phyloP scores from a whole-genome alignment of 2,329 filamentous ascomycete species.

The Chaetomium strumarium region DNA sequence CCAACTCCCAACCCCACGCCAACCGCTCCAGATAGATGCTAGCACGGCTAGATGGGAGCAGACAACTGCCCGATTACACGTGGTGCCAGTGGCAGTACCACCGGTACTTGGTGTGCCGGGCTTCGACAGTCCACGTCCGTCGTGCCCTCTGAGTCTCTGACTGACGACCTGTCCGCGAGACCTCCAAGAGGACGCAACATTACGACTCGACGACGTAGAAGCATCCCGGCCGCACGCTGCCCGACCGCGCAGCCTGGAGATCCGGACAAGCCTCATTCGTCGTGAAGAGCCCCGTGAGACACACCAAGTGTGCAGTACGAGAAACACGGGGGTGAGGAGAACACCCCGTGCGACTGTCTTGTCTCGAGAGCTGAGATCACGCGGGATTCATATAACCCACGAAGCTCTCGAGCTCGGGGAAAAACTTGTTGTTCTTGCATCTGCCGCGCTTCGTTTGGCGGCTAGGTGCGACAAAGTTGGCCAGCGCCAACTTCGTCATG shows the following conservation, averaged over 20 bases:
- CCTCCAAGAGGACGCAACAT: slow-evolving; percentile 6
- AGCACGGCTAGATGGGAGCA: slow-evolving; percentile 4
- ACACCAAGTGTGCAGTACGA: slow-evolving; percentile 6
- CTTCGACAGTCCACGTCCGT: slow-evolving; percentile 16
- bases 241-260: slow-evolving; percentile 9
- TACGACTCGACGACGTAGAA: background rate
- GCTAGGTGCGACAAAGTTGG: slow-evolving; percentile 6
- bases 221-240: slow-evolving; percentile 7
- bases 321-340: slow-evolving; percentile 1
- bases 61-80: slow-evolving; percentile 27
- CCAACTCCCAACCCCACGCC: slow-evolving; percentile 20
- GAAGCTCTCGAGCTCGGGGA: background rate
- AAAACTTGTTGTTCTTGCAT: background rate
- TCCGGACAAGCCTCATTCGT: slow-evolving; percentile 7
- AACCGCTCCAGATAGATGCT: background rate
- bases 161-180: background rate
- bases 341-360: slow-evolving; percentile 2
- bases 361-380: background rate
- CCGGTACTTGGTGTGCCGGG: slow-evolving; percentile 13
- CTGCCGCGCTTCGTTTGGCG: slow-evolving; percentile 1
- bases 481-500: slow-evolving; percentile 11
- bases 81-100: slow-evolving; percentile 26
- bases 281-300: background rate
- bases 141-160: background rate
- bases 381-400: slow-evolving; percentile 4